Percentiles rank a stretch among this genome's conserved stretches.
phyloP scores from a whole-genome alignment of 129 eudicot species.

The Heracleum sosnowskyi region DNA sequence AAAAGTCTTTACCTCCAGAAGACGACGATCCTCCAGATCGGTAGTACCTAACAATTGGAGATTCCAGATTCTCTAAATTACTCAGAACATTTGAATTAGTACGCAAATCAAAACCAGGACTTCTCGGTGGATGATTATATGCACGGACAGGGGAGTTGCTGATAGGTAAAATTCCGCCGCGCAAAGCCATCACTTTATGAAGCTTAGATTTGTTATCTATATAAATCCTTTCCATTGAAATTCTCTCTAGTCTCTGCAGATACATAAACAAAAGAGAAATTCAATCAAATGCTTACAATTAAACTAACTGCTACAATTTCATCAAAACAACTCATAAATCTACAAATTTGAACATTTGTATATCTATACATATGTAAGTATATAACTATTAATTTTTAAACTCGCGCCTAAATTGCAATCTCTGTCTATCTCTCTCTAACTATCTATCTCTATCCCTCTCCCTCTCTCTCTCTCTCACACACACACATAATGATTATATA shows the following conservation, averaged over 20 bases:
- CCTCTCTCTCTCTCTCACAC: no score
- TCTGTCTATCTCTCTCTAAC: no score
- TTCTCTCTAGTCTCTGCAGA: conserved; percentile 1
- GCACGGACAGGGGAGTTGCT: no score
- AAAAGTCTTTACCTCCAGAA: conserved; percentile 12
- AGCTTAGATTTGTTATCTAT: conserved; percentile 26
- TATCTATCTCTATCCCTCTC: no score
- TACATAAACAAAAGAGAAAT: neutral
- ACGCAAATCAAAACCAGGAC: no score
- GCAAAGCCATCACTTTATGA: conserved; percentile 21
- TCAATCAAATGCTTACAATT: neutral
- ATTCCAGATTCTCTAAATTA: no score
- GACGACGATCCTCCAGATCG: conserved; percentile 16
- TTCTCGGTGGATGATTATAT: no score
- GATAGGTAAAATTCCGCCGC: conserved; percentile 31
- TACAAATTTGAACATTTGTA: conserved; percentile 3
- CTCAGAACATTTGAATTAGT: conserved; percentile 28
- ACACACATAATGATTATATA: no score
- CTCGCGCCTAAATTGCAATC: no score
- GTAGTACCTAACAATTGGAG: conserved; percentile 9
- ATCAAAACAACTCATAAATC: conserved; percentile 5
- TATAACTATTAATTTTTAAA: no score
- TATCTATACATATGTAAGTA: neutral
- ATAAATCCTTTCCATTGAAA: conserved; percentile 31
- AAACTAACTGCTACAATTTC: neutral